Evolutionary conservation across 805 yeast genomes (phyloP).

Genomic region (Metschnikowia shivogae): DNA sequence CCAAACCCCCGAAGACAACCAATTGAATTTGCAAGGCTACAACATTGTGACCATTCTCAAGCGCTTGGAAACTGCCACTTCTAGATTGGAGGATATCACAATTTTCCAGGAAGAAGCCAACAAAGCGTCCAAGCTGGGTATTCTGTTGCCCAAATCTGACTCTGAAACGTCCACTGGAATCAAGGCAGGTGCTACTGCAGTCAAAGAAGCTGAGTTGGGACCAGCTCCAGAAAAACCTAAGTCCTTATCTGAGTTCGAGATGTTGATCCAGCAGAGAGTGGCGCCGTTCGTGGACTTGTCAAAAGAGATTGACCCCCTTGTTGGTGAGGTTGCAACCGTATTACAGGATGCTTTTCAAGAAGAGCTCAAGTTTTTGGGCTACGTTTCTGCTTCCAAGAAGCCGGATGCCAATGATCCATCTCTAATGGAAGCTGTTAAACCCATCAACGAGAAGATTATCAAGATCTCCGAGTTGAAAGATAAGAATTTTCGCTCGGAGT

Average conservation of each 20-base stretch:
- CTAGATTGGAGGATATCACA: constrained; percentile 86
- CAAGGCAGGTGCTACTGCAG: constrained; percentile 12
- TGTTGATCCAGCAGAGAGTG: constrained; percentile 48
- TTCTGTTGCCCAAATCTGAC: constrained; percentile 5
- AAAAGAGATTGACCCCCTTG: constrained; percentile 49
- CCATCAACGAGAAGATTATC: constrained; percentile 60
- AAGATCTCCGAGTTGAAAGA: constrained; percentile 67
- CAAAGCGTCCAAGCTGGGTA: constrained; percentile 16
- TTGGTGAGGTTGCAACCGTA: constrained; percentile 51
- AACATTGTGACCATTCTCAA: constrained; percentile 70
- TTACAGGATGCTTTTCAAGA: constrained; percentile 52
- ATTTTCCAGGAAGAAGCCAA: constrained; percentile 64
- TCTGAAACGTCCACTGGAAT: constrained; percentile 3
- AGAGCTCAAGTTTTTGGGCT: constrained; percentile 56
- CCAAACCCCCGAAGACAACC: constrained; percentile 39
- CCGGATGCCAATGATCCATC: constrained; percentile 56
- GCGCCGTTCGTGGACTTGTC: constrained; percentile 59
- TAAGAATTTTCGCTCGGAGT: constrained; percentile 61
- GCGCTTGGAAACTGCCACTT: constrained; percentile 88
- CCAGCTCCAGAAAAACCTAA: constrained; percentile 32
- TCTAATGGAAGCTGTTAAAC: constrained; percentile 56
- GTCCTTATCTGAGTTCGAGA: constrained; percentile 50
- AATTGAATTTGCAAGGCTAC: constrained; percentile 70
- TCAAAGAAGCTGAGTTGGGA: constrained; percentile 14
- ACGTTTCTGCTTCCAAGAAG: constrained; percentile 58